Evolutionary conservation across 345 rosid species (phyloP).

Genomic region (Pistacia vera): DNA sequence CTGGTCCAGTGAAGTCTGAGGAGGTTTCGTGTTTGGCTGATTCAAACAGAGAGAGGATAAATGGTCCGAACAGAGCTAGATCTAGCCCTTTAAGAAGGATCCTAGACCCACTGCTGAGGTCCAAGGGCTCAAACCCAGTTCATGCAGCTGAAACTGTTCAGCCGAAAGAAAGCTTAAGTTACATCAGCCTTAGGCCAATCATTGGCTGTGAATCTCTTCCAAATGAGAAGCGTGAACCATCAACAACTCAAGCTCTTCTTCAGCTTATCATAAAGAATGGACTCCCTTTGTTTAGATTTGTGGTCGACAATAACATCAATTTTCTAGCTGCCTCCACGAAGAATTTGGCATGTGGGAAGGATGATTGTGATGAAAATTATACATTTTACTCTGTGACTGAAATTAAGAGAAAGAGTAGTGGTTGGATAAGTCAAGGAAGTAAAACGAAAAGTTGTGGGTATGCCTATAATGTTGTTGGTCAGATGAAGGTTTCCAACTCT

Average conservation of each 20-base stretch:
- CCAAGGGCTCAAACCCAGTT: slow-evolving; percentile 36
- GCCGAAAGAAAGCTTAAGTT: slow-evolving; percentile 41
- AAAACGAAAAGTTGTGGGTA: slow-evolving; percentile 61
- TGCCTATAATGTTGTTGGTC: slow-evolving; percentile 54
- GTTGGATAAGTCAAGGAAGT: slow-evolving; percentile 65
- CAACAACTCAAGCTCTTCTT: slow-evolving; percentile 57
- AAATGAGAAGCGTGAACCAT: slow-evolving; percentile 36
- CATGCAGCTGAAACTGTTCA: slow-evolving; percentile 40
- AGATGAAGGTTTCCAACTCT: slow-evolving; percentile 51
- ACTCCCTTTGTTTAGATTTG: slow-evolving; percentile 65
- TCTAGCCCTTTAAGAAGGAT: slow-evolving; percentile 80
- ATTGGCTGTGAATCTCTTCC: slow-evolving; percentile 25
- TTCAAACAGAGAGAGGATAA: slow-evolving; percentile 41
- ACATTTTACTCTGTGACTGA: slow-evolving; percentile 70
- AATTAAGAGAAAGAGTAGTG: slow-evolving; percentile 59
- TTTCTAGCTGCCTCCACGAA: slow-evolving; percentile 74
- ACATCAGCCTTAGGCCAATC: slow-evolving; percentile 30
- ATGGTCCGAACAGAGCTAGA: slow-evolving; percentile 43
- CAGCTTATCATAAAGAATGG: slow-evolving; percentile 68
- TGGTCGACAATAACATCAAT: slow-evolving; percentile 49
- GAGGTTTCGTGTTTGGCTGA: slow-evolving; percentile 35
- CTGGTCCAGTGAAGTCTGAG: slow-evolving; percentile 55
- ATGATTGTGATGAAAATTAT: slow-evolving; percentile 40
- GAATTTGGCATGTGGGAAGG: slow-evolving; percentile 43
- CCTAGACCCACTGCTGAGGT: slow-evolving; percentile 67